Conservation (phyloP, 345 rosid species). For the Laguncularia racemosa region DNA sequence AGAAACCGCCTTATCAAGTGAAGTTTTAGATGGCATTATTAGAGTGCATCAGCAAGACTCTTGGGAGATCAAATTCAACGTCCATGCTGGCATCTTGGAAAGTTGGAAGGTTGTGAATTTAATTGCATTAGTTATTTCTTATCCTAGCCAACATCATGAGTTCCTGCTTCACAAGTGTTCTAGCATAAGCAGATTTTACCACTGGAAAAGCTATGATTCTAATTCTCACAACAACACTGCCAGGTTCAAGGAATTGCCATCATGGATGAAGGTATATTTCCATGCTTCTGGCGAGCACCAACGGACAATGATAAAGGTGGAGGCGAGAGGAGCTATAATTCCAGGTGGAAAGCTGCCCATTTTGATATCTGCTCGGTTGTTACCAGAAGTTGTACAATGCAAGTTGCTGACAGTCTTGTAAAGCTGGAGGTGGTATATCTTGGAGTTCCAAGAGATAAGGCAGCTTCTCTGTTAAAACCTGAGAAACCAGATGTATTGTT, state of each 20-base stretch:
- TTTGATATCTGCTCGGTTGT: slow-evolving; percentile 42
- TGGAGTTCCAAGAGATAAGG: slow-evolving; percentile 26
- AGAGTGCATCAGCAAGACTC: slow-evolving; percentile 40
- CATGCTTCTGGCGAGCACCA: slow-evolving; percentile 97
- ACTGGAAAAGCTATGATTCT: neutral
- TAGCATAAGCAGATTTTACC: neutral
- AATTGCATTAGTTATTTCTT: neutral
- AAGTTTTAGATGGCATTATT: slow-evolving; percentile 46
- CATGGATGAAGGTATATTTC: slow-evolving; percentile 62
- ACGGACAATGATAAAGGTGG: slow-evolving; percentile 98
- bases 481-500: slow-evolving; percentile 38
- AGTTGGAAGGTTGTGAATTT: slow-evolving; percentile 67
- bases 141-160: neutral
- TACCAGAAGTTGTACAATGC: slow-evolving; percentile 56
- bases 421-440: slow-evolving; percentile 45
- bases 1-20: slow-evolving; percentile 32
- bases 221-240: too few species aligned
- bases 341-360: slow-evolving; percentile 72
- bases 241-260: slow-evolving; percentile 71
- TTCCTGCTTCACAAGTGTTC: neutral
- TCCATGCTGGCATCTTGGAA: slow-evolving; percentile 53
- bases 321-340: slow-evolving; percentile 55
- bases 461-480: neutral
- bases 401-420: slow-evolving; percentile 30
- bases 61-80: slow-evolving; percentile 69